A percentile compares a stretch with the other conserved stretches of the same genome.
Evolutionary conservation across 176 grass and related monocot species (phyloP).

Genomic region (Triticum timopheevii): DNA sequence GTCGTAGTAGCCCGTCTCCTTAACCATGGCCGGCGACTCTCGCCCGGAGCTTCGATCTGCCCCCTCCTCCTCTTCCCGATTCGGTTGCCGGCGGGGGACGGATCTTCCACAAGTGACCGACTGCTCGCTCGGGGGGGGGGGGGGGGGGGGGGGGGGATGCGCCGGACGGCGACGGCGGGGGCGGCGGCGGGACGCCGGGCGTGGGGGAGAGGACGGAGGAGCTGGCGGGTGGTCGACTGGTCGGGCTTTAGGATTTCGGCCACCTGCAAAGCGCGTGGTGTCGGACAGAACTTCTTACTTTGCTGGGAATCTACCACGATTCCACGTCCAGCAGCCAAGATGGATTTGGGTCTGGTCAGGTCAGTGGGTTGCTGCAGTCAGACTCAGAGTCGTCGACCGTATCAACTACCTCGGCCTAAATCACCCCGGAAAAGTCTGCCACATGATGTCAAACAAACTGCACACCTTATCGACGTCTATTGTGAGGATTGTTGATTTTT

Average conservation of each 20-base stretch:
- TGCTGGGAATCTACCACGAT: slow-evolving; percentile 1
- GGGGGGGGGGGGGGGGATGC: not conserved
- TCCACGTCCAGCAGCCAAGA: slow-evolving; percentile 12
- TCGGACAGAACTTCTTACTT: not conserved
- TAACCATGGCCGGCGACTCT: slow-evolving; percentile 57
- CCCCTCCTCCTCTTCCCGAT: not conserved
- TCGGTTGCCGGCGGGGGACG: not conserved
- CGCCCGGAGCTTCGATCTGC: slow-evolving; percentile 15
- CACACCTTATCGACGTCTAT: too few relatives aligned
- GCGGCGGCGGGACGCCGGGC: not conserved
- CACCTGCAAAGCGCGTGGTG: slow-evolving; percentile 43
- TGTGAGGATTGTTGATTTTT: too few relatives aligned
- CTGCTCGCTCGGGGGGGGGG: not conserved
- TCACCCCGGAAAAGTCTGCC: too few relatives aligned
- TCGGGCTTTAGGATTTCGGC: slow-evolving; percentile 37
- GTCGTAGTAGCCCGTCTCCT: slow-evolving; percentile 92
- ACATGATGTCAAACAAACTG: too few relatives aligned
- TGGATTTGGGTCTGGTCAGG: slow-evolving; percentile 9
- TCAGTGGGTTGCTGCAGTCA: not conserved
- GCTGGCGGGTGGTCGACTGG: not conserved
- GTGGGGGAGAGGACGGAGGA: slow-evolving; percentile 3
- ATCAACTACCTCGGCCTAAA: too few relatives aligned
- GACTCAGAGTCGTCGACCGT: not conserved
- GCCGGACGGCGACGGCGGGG: not conserved
- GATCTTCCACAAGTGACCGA: not conserved